Percentiles rank a stretch among this genome's conserved stretches.
Conservation (phyloP, 148 eudicot genomes). For the Persicaria maculosa region DNA sequence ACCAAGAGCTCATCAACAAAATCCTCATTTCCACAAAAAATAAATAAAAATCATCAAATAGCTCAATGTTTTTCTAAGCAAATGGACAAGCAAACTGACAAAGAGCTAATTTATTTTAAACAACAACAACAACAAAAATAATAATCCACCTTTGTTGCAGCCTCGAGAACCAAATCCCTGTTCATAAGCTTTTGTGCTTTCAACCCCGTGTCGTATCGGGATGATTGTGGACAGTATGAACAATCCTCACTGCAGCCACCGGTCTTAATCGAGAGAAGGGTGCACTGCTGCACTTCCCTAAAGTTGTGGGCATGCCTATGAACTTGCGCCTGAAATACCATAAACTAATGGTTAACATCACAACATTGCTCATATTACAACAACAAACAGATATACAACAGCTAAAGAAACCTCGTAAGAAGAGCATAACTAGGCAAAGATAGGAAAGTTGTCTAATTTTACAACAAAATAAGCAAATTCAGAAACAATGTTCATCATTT, state of each 20-base stretch:
- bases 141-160: conserved; percentile 64
- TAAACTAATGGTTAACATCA: not conserved
- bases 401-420: not conserved
- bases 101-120: not conserved
- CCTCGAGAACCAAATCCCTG: conserved; percentile 72
- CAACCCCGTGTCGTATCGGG: conserved; percentile 77
- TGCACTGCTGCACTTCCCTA: conserved; percentile 98
- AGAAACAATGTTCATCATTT: not conserved
- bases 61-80: not conserved
- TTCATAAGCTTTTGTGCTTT: conserved; percentile 78
- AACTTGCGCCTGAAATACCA: conserved; percentile 73
- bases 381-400: not conserved
- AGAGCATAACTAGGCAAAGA: not conserved
- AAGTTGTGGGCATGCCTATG: conserved; percentile 98
- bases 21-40: too few species aligned
- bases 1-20: not conserved
- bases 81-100: not conserved
- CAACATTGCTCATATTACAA: not conserved
- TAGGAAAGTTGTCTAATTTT: too few species aligned
- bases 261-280: conserved; percentile 92
- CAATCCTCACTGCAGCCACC: conserved; percentile 99
- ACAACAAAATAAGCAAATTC: too few species aligned
- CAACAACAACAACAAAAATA: too few species aligned
- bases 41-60: not conserved
- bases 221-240: conserved; percentile 95